phyloP scores from a whole-genome alignment of 306 rosid species.

The Begonia masoniana region DNA sequence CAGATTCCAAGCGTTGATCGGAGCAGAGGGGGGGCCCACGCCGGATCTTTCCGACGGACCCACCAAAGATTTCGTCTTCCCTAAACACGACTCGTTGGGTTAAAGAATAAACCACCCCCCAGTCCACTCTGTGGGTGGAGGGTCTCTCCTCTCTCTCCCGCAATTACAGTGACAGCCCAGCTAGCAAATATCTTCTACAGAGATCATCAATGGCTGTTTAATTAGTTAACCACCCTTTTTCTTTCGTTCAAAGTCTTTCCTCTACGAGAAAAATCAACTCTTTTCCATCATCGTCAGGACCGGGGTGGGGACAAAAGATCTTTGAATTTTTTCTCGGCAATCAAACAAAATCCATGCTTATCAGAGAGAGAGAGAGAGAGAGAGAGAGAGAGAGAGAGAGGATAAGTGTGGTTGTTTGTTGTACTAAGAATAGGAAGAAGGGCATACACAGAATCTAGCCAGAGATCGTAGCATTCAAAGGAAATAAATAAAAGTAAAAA shows the following conservation, averaged over 20 bases:
- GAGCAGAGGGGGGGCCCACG: background rate
- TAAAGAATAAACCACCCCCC: background rate
- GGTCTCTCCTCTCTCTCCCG: background rate
- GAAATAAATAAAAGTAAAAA: slow-evolving; percentile 8
- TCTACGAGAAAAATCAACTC: slow-evolving; percentile 31
- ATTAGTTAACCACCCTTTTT: slow-evolving; percentile 31
- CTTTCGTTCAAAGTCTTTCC: slow-evolving; percentile 10
- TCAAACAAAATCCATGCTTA: slow-evolving; percentile 39
- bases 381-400: slow-evolving; percentile 17
- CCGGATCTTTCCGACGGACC: background rate
- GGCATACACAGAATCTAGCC: slow-evolving; percentile 45
- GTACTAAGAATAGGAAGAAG: slow-evolving; percentile 49
- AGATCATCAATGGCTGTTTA: slow-evolving; percentile 17
- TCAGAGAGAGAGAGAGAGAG: slow-evolving; percentile 11
- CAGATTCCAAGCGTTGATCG: background rate
- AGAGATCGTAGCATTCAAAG: slow-evolving; percentile 36
- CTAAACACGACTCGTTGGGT: background rate
- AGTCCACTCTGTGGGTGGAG: background rate
- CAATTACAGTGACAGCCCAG: background rate
- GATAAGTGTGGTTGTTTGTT: slow-evolving; percentile 36
- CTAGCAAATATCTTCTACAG: background rate
- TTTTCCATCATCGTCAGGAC: slow-evolving; percentile 47
- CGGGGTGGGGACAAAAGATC: slow-evolving; percentile 41
- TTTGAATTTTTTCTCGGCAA: slow-evolving; percentile 31
- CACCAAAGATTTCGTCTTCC: background rate